Conservation (phyloP, 139 green algal genomes). For the Trebouxia sp. region DNA sequence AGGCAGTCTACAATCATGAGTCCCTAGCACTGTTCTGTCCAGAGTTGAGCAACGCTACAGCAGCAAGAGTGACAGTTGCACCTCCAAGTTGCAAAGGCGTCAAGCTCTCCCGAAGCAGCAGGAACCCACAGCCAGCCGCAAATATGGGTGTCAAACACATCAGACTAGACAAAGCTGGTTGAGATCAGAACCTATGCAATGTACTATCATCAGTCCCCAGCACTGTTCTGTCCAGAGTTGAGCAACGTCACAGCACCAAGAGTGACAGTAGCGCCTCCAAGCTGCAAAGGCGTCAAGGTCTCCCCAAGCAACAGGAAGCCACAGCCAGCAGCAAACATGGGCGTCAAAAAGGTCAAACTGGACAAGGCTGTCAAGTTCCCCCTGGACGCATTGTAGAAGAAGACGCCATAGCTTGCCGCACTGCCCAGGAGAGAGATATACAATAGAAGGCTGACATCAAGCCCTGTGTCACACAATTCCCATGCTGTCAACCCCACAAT, state of each 20-base stretch:
- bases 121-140: slow-evolving; percentile 74
- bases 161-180: slow-evolving; percentile 82
- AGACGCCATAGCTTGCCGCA: slow-evolving; percentile 86
- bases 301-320: slow-evolving; percentile 86
- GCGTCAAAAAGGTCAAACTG: slow-evolving; percentile 96
- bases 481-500: no score
- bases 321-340: slow-evolving; percentile 84
- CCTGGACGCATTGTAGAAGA: slow-evolving; percentile 75
- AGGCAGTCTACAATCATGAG: no score
- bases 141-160: slow-evolving; percentile 98
- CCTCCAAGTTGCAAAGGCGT: slow-evolving; percentile 83
- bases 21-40: no score
- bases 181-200: no score
- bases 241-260: slow-evolving; percentile 84
- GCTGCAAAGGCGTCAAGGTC: slow-evolving; percentile 80
- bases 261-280: slow-evolving; percentile 85
- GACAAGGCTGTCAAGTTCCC: slow-evolving; percentile 88
- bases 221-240: slow-evolving; percentile 39
- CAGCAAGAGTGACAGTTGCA: slow-evolving; percentile 80
- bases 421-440: slow-evolving; percentile 93
- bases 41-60: slow-evolving; percentile 86
- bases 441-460: slow-evolving; percentile 42
- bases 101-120: slow-evolving; percentile 83
- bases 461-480: no score
- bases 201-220: no score